Percentiles rank a stretch among this genome's conserved stretches.
These are phyloP conservation scores for Calocera viscosa DNA, from an alignment of 768 basidiomycete species.

Conservation along the genomic window DNA sequence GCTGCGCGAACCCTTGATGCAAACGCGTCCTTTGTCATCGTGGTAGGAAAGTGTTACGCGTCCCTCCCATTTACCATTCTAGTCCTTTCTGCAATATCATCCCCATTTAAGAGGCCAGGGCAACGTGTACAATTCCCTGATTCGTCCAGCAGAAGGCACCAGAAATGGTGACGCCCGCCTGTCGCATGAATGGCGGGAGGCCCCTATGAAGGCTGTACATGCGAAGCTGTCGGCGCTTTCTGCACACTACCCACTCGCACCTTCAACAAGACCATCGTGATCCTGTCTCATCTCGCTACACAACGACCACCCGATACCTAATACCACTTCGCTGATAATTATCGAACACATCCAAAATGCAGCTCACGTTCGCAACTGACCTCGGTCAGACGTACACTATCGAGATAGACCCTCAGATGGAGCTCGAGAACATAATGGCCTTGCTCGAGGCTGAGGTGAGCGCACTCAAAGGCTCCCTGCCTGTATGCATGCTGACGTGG, in stretches of 20 bases:
- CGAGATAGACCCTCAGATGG: constrained; percentile 84
- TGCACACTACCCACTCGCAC: neutral
- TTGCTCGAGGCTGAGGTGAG: constrained; percentile 89
- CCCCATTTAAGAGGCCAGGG: neutral
- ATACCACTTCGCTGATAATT: constrained; percentile 46
- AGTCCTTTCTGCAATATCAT: neutral
- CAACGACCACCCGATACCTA: neutral
- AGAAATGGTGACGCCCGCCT: neutral
- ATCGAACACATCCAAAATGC: constrained; percentile 20
- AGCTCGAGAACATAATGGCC: constrained; percentile 84
- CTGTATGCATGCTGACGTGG: neutral
- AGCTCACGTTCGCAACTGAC: constrained; percentile 31
- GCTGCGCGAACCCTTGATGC: neutral
- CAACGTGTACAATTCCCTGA: neutral
- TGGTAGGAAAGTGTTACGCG: constrained; percentile 10
- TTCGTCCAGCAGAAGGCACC: neutral
- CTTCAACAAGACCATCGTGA: neutral
- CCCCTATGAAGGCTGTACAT: neutral
- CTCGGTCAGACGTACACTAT: constrained; percentile 32
- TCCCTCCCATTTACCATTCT: constrained; percentile 3
- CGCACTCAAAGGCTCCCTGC: neutral
- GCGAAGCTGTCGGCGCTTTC: neutral
- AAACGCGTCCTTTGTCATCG: neutral
- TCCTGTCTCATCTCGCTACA: neutral
- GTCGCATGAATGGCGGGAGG: neutral